Evolutionary conservation across 1,284 basidiomycete species (phyloP), one percentile per base, ranked within the genome.

Genomic region (Rhodotorula glutinis): DNA sequence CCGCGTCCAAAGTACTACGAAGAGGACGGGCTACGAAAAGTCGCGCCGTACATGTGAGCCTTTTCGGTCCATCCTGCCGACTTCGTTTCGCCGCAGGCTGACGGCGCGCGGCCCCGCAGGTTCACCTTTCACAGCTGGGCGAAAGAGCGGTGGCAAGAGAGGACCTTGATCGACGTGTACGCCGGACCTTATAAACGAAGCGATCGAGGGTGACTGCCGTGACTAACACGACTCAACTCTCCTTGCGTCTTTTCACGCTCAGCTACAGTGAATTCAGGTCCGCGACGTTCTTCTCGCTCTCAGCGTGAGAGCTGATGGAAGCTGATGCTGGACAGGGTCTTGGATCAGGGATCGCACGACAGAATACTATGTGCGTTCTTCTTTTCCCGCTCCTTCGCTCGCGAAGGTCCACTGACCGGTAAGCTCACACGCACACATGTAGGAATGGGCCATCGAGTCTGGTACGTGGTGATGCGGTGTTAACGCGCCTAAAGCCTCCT

Each of bases 61-160:
- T 13, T 11, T 0, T 41, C n/a, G 30, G 23, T 19, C 33, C 17
- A 46, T 41, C 40, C 11, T 41, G n/a, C n/a, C n/a, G n/a, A n/a
- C n/a, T 11, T 29, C 30, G 13, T 4, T 4, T 7, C 14, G 13
- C 8, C 2, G 16, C 3, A 1, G 1, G 4, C n/a, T n/a, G n/a
- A n/a, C n/a, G n/a, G n/a, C n/a, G n/a, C n/a, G n/a, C 72, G 72
- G 65, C 70, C 1, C 8, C 30, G 33, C 52, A 81, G 82, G 81
- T 81, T 77, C 75, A 79, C 80, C 19, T 83, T 92, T 78, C 88
- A 87, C 27, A 96, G 92, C 1, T 94, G 90, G 85, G 91, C 92
- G 30, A 98, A 98, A 80, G 85, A 88, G 69, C 84, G 94, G 40
- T 97, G 90, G 90, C 83, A 91, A 57, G 87, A 89, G 25, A 82